A percentile compares a stretch with the other conserved stretches of the same genome.
These are phyloP conservation scores for Gamsiella multidivaricata DNA, from an alignment of 192 early-diverging fungal genomes.

Conservation along the genomic window DNA sequence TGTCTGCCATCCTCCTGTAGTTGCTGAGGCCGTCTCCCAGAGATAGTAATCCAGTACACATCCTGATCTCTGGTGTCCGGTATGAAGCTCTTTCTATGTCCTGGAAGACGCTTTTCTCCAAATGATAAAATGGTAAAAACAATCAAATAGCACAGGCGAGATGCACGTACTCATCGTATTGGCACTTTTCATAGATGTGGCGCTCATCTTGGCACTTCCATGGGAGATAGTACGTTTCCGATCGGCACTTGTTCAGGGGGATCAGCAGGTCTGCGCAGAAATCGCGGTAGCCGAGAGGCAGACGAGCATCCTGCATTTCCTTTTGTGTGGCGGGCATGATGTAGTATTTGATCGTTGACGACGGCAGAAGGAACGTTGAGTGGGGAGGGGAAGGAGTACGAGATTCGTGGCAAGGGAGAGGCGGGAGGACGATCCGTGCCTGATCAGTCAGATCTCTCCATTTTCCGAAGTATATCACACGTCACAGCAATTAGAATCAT, in stretches of 20 bases:
- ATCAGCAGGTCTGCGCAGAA: slow-evolving; percentile 94
- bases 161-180: slow-evolving; percentile 87
- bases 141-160: background rate
- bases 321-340: slow-evolving; percentile 84
- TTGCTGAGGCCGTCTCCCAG: too few species aligned
- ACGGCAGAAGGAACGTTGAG: too few species aligned
- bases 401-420: background rate
- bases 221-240: slow-evolving; percentile 85
- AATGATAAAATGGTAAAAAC: too few species aligned
- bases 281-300: slow-evolving; percentile 92
- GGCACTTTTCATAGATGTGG: slow-evolving; percentile 92
- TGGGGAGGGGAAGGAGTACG: background rate
- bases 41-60: too few species aligned
- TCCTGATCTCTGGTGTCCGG: too few species aligned
- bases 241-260: slow-evolving; percentile 92
- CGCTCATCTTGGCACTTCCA: slow-evolving; percentile 94
- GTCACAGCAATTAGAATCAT: background rate
- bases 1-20: too few species aligned
- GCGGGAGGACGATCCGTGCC: background rate
- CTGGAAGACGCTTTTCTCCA: too few species aligned
- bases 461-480: background rate
- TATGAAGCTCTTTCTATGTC: too few species aligned
- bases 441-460: background rate
- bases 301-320: slow-evolving; percentile 84
- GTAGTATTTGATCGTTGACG: too few species aligned